phyloP scores from a whole-genome alignment of 1,284 basidiomycete species.

The Volvariella surrecta region DNA sequence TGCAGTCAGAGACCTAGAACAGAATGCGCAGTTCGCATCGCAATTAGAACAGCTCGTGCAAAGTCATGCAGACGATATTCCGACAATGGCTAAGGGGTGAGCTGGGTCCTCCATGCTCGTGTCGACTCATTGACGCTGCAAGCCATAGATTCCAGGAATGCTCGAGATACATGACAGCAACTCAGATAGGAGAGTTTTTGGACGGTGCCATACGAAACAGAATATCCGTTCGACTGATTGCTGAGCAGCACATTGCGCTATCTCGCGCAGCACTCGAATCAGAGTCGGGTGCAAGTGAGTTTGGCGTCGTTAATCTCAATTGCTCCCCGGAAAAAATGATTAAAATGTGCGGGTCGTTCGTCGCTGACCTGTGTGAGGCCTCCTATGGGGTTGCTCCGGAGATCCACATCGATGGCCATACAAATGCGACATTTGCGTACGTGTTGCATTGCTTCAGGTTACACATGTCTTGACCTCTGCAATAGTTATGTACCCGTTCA shows the following conservation, averaged over 20 bases:
- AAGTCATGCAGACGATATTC: constrained; percentile 81
- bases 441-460: constrained; percentile 23
- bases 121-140: background rate
- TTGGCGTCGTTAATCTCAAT: constrained; percentile 62
- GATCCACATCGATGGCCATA: constrained; percentile 60
- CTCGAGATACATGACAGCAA: constrained; percentile 72
- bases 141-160: constrained; percentile 75
- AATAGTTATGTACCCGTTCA: constrained; percentile 81
- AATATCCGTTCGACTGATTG: constrained; percentile 84
- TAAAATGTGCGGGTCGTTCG: constrained; percentile 71
- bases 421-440: constrained; percentile 70
- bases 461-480: constrained; percentile 11
- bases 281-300: constrained; percentile 25
- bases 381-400: constrained; percentile 69
- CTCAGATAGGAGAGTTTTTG: constrained; percentile 71
- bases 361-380: constrained; percentile 79
- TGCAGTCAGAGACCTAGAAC: constrained; percentile 53
- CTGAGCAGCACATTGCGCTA: constrained; percentile 86
- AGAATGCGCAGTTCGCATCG: constrained; percentile 64
- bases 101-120: constrained; percentile 16
- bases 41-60: constrained; percentile 67
- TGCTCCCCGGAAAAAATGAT: constrained; percentile 70
- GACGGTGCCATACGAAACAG: constrained; percentile 82
- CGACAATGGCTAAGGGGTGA: constrained; percentile 83
- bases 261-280: constrained; percentile 50